These are phyloP conservation scores for Sutorius australiensis DNA, from an alignment of 768 basidiomycete genomes.

Conservation along the genomic window DNA sequence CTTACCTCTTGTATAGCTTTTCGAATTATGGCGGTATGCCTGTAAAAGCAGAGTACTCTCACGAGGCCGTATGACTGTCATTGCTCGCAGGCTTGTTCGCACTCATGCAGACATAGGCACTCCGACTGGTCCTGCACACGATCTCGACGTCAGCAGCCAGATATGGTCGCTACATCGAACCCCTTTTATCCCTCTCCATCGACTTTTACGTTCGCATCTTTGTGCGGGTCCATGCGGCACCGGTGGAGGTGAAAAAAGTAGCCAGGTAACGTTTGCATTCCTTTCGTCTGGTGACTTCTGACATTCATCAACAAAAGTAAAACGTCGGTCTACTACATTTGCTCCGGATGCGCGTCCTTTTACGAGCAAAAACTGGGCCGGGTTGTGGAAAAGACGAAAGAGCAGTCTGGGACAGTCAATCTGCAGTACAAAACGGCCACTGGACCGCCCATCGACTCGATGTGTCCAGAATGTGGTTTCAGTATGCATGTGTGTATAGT, in stretches of 20 bases:
- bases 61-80: constrained; percentile 70
- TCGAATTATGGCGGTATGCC: constrained; percentile 94
- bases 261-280: constrained; percentile 53
- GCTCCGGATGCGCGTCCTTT: constrained; percentile 76
- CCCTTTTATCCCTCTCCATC: constrained; percentile 86
- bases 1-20: constrained; percentile 48
- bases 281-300: neutral
- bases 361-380: constrained; percentile 85
- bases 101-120: constrained; percentile 50
- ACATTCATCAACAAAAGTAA: constrained; percentile 49
- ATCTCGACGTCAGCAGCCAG: constrained; percentile 84
- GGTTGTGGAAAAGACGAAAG: constrained; percentile 57
- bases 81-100: neutral
- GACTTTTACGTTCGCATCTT: constrained; percentile 97
- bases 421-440: constrained; percentile 65
- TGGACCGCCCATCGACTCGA: constrained; percentile 62
- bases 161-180: constrained; percentile 90
- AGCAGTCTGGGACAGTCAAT: constrained; percentile 54
- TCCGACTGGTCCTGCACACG: constrained; percentile 85
- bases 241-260: constrained; percentile 80
- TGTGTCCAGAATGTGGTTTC: constrained; percentile 81
- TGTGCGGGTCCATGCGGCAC: constrained; percentile 67
- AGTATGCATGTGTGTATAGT: constrained; percentile 61
- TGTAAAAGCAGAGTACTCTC: constrained; percentile 89
- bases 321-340: constrained; percentile 81